phyloP scores from a whole-genome alignment of 768 basidiomycete species.

The Boletus pseudo-olivaceus region DNA sequence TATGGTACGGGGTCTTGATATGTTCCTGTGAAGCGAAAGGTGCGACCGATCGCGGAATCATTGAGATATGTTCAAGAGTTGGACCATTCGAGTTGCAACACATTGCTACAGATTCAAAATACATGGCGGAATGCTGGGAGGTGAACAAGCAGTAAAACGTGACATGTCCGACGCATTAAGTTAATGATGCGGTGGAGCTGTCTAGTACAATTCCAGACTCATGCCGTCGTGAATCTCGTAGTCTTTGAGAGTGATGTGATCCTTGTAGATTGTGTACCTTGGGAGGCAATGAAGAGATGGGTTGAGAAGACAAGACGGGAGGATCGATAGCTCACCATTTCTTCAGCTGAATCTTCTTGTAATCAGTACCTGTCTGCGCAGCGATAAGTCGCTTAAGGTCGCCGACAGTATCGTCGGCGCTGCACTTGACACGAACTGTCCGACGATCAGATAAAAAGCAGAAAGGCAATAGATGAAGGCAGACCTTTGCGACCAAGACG shows the following conservation, averaged over 20 bases:
- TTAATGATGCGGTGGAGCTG: not conserved
- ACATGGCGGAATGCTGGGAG: conserved; percentile 1
- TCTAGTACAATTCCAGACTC: conserved; percentile 88
- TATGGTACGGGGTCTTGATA: not conserved
- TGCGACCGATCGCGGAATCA: not conserved
- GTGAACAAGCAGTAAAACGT: not conserved
- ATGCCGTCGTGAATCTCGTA: conserved; percentile 93
- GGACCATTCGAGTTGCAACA: conserved; percentile 5
- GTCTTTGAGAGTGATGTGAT: conserved; percentile 89
- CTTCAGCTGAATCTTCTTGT: conserved; percentile 86
- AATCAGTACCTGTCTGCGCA: conserved; percentile 90
- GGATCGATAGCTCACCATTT: conserved; percentile 69
- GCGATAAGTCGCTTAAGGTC: conserved; percentile 97
- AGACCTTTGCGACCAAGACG: conserved; percentile 90
- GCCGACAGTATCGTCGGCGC: conserved; percentile 92
- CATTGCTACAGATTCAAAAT: conserved; percentile 12
- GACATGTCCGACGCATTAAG: conserved; percentile 1
- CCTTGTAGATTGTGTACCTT: conserved; percentile 95
- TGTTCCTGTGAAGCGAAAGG: not conserved
- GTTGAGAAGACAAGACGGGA: not conserved
- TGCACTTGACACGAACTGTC: conserved; percentile 92
- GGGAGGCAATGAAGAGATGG: not conserved
- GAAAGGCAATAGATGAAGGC: not conserved
- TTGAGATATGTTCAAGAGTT: not conserved
- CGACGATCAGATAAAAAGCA: conserved; percentile 6